A percentile compares a stretch with the other conserved stretches of the same genome.
These are phyloP conservation scores for Russula virescens DNA, from an alignment of 768 basidiomycete species.

Conservation along the genomic window DNA sequence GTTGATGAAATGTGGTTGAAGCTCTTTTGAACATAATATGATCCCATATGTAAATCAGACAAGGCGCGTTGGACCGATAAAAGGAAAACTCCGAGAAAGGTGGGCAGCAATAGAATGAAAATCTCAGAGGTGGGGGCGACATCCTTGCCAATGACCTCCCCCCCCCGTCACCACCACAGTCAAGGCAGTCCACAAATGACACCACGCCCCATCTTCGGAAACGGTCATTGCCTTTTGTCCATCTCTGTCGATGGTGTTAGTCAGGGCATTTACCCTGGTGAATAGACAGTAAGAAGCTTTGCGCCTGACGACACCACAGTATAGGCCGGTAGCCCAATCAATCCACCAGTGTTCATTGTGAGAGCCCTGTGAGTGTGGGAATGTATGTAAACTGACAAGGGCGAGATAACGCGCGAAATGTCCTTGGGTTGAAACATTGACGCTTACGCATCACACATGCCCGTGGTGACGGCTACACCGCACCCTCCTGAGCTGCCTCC, in stretches of 20 bases:
- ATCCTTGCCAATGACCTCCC: constrained; percentile 70
- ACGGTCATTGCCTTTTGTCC: no score
- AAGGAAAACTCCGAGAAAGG: background rate
- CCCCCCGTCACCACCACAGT: no score
- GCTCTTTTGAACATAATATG: no score
- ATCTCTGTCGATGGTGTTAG: background rate
- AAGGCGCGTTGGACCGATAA: no score
- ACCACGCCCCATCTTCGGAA: constrained; percentile 75
- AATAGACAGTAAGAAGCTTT: constrained; percentile 94
- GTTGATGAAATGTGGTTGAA: no score
- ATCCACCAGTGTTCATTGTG: constrained; percentile 94
- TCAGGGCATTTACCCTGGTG: constrained; percentile 53
- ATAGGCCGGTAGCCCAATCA: constrained; percentile 86
- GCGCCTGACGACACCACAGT: constrained; percentile 86
- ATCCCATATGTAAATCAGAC: no score
- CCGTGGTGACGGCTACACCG: constrained; percentile 85
- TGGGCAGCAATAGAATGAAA: constrained; percentile 39
- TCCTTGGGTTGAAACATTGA: background rate
- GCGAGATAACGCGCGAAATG: background rate
- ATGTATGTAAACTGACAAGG: background rate
- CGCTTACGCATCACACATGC: constrained; percentile 77
- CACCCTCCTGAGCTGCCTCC: constrained; percentile 94
- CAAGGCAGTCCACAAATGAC: constrained; percentile 90
- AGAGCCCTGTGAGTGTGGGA: constrained; percentile 53
- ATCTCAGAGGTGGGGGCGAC: constrained; percentile 46